phyloP scores from a whole-genome alignment of 2,329 filamentous ascomycete species.

The Hansfordia pulvinata region DNA sequence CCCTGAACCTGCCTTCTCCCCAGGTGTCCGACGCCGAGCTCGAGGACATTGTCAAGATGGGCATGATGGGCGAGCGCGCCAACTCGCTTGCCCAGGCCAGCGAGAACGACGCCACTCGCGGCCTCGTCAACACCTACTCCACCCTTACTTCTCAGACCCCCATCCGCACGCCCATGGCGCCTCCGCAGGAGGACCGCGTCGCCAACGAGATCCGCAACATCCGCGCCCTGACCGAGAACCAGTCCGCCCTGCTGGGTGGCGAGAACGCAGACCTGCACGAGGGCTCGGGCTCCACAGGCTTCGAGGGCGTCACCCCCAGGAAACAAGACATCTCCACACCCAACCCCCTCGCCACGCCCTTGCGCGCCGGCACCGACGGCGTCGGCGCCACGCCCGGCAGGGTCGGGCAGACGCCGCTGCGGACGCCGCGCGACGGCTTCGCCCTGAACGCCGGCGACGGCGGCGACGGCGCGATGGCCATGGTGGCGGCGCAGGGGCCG shows the following conservation, averaged over 20 bases:
- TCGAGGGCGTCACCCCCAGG: constrained; percentile 71
- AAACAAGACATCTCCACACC: constrained; percentile 78
- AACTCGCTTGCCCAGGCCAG: constrained; percentile 60
- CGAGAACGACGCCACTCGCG: constrained; percentile 74
- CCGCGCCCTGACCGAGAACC: constrained; percentile 78
- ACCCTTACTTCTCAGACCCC: constrained; percentile 70
- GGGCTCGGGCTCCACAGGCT: constrained; percentile 70
- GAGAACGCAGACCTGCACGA: constrained; percentile 87
- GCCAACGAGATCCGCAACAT: constrained; percentile 96
- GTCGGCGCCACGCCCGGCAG: constrained; percentile 55
- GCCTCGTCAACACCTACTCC: constrained; percentile 77
- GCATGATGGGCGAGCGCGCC: constrained; percentile 80
- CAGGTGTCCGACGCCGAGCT: constrained; percentile 89
- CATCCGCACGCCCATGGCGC: constrained; percentile 82
- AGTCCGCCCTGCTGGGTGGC: constrained; percentile 84
- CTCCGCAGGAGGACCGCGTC: constrained; percentile 87
- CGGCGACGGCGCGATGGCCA: constrained; percentile 49
- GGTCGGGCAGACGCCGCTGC: constrained; percentile 69
- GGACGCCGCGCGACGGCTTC: constrained; percentile 80
- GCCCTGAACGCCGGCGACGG: constrained; percentile 66
- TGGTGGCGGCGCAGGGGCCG: constrained; percentile 57
- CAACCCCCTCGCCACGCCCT: constrained; percentile 86
- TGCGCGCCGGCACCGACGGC: constrained; percentile 50
- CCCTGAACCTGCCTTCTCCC: constrained; percentile 72
- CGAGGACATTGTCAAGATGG: constrained; percentile 98